Percentiles rank a stretch among this genome's conserved stretches.
These are phyloP conservation scores for Ceratocystis papillata DNA, from an alignment of 2,329 filamentous ascomycete species.

Conservation along the genomic window DNA sequence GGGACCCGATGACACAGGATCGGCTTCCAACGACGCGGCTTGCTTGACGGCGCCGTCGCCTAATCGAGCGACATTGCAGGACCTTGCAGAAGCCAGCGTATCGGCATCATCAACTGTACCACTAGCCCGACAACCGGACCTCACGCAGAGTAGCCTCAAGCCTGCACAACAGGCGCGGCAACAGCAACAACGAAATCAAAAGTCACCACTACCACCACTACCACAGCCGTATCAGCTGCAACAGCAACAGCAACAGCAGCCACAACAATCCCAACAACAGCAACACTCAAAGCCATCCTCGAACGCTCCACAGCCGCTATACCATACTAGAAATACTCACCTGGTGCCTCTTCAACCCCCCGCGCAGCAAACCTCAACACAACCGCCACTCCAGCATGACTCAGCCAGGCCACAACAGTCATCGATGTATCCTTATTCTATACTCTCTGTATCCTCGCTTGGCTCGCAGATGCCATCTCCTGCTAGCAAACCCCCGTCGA, in stretches of 20 bases:
- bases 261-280: not conserved
- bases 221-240: not conserved
- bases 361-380: not conserved
- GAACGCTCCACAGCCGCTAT: not conserved
- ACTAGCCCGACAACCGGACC: not conserved
- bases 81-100: slow-evolving; percentile 22
- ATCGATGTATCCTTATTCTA: not conserved
- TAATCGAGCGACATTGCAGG: slow-evolving; percentile 19
- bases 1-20: not conserved
- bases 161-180: not conserved
- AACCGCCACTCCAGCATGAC: slow-evolving; percentile 5
- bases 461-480: slow-evolving; percentile 17
- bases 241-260: not conserved
- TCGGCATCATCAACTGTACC: slow-evolving; percentile 9
- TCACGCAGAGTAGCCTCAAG: not conserved
- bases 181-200: not conserved
- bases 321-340: not conserved
- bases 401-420: slow-evolving; percentile 1
- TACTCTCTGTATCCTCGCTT: not conserved
- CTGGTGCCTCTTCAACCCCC: not conserved
- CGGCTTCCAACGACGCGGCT: not conserved
- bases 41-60: slow-evolving; percentile 15
- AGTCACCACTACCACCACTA: not conserved
- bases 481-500: slow-evolving; percentile 7
- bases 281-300: not conserved